Evolutionary conservation across 1,284 basidiomycete genomes (phyloP).

Genomic region (Cystobasidium slooffiae): DNA sequence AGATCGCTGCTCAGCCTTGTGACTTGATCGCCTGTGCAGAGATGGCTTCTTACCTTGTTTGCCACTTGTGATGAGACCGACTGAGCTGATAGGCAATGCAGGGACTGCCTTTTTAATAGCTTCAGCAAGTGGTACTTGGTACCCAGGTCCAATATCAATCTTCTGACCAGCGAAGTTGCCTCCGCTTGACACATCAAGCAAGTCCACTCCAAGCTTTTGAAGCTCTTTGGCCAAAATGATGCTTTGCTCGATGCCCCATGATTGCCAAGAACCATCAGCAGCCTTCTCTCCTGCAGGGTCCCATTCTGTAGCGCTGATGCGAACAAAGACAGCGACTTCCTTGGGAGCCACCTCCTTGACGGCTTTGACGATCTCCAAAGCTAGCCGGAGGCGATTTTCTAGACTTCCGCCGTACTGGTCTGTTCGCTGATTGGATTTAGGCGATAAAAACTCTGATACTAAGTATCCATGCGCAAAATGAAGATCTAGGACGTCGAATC

Average conservation of each 20-base stretch:
- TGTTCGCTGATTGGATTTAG: slow-evolving; percentile 70
- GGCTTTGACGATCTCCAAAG: slow-evolving; percentile 65
- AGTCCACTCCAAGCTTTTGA: slow-evolving; percentile 67
- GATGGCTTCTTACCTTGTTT: slow-evolving; percentile 56
- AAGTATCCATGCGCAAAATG: slow-evolving; percentile 50
- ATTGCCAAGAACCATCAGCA: slow-evolving; percentile 65
- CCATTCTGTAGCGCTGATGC: slow-evolving; percentile 77
- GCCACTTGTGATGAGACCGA: slow-evolving; percentile 74
- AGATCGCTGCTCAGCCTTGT: neutral
- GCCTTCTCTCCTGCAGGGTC: slow-evolving; percentile 70
- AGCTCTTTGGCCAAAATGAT: slow-evolving; percentile 66
- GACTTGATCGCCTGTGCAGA: neutral
- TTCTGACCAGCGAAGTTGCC: slow-evolving; percentile 70
- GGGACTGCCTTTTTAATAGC: slow-evolving; percentile 69
- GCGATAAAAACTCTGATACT: slow-evolving; percentile 65
- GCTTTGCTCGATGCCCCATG: slow-evolving; percentile 79
- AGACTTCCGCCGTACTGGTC: slow-evolving; percentile 71
- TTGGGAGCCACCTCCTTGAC: slow-evolving; percentile 65
- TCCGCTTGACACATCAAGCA: slow-evolving; percentile 72
- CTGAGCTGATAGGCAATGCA: slow-evolving; percentile 62
- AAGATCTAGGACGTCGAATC: slow-evolving; percentile 73
- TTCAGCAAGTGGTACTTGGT: slow-evolving; percentile 73
- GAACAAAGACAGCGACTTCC: slow-evolving; percentile 71
- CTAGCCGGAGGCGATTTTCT: slow-evolving; percentile 67
- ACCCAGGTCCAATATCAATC: slow-evolving; percentile 67